Evolutionary conservation across 1,284 basidiomycete species (phyloP).

Genomic region (Pseudomicrostroma phylloplanum): DNA sequence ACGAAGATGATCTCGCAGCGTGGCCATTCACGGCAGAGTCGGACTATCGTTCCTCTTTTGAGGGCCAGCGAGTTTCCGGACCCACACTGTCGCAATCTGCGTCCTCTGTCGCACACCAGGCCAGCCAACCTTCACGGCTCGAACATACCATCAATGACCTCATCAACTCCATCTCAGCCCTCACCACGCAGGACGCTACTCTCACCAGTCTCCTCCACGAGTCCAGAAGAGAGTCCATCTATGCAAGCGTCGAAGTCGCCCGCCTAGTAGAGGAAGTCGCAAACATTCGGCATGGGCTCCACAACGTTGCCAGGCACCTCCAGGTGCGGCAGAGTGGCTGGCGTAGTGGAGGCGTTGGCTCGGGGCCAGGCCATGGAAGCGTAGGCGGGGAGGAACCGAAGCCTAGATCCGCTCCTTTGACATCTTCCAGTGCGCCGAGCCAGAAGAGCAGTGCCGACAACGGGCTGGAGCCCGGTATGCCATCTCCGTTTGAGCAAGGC

Average conservation of each 20-base stretch:
- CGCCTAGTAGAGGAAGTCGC: not conserved
- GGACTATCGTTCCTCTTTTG: not conserved
- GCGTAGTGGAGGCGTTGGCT: too few species aligned
- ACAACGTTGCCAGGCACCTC: slow-evolving; percentile 4
- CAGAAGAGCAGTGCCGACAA: too few species aligned
- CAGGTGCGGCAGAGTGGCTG: not conserved
- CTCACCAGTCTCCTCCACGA: slow-evolving; percentile 1
- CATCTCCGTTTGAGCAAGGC: too few species aligned
- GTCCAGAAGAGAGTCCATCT: not conserved
- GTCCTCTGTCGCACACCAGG: not conserved
- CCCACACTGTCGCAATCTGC: not conserved
- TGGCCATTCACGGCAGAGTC: not conserved
- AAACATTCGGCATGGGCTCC: not conserved
- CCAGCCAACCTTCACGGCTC: not conserved
- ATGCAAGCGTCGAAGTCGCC: not conserved
- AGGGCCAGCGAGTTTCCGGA: not conserved
- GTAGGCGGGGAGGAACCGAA: too few species aligned
- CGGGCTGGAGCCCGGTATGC: too few species aligned
- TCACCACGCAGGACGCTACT: not conserved
- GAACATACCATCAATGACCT: not conserved
- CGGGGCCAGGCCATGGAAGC: too few species aligned
- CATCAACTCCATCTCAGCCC: not conserved
- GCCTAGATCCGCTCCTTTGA: too few species aligned
- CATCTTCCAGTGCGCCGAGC: too few species aligned
- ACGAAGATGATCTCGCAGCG: not conserved